Evolutionary conservation across 139 green algal species (phyloP).

Genomic region (Pleodorina starrii): DNA sequence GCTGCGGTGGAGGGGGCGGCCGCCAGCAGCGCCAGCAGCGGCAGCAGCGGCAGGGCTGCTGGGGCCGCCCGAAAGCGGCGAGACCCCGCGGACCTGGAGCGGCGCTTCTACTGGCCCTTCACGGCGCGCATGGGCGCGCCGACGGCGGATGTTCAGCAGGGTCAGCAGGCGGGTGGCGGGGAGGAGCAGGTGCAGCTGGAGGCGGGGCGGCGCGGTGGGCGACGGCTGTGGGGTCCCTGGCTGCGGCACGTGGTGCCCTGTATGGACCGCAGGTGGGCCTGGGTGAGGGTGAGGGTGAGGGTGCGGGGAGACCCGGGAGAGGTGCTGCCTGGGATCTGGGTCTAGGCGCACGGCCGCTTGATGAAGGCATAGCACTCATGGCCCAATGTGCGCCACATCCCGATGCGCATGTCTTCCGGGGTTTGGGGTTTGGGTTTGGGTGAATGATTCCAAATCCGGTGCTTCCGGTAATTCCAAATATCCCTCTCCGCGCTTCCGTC

Average conservation of each 20-base stretch:
- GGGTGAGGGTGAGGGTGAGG: not conserved
- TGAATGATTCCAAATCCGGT: no score
- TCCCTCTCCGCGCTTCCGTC: no score
- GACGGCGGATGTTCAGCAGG: not conserved
- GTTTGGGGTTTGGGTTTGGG: no score
- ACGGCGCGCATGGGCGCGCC: not conserved
- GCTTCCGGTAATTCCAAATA: no score
- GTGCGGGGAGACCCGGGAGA: not conserved
- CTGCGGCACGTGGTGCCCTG: constrained; percentile 64
- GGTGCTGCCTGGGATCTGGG: no score
- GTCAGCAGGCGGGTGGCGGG: no score
- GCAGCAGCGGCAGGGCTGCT: no score
- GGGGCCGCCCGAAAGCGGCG: not conserved
- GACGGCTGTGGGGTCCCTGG: constrained; percentile 38
- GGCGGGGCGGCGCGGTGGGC: constrained; percentile 8
- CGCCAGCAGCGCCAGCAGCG: not conserved
- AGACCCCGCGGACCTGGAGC: not conserved
- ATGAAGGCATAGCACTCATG: no score
- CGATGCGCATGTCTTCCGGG: no score
- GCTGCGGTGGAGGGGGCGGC: not conserved
- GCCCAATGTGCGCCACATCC: no score
- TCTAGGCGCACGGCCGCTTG: no score
- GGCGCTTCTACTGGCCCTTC: constrained; percentile 23
- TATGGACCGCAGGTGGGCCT: constrained; percentile 64
- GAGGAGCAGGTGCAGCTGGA: not conserved